These are phyloP conservation scores for Boletus patriciae DNA, from an alignment of 768 basidiomycete species.

Conservation along the genomic window DNA sequence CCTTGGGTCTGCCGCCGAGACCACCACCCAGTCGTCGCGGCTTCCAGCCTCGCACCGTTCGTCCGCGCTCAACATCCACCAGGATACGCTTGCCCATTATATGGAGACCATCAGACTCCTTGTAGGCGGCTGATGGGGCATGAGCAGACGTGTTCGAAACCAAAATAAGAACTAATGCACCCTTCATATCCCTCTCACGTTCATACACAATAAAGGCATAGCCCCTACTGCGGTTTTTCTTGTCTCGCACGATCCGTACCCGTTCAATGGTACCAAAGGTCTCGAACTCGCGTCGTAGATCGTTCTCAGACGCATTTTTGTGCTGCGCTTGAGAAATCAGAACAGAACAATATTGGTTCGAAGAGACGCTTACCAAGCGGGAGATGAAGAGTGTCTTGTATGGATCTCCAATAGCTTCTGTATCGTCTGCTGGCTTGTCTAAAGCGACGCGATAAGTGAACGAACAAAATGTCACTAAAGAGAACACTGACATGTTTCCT, in stretches of 20 bases:
- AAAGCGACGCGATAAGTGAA: conserved; percentile 12
- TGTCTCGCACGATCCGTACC: conserved; percentile 89
- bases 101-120: conserved; percentile 95
- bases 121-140: conserved; percentile 75
- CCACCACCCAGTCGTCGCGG: conserved; percentile 96
- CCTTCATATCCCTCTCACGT: conserved; percentile 99
- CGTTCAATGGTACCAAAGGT: conserved; percentile 93
- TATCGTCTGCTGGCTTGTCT: conserved; percentile 94
- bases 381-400: conserved; percentile 99
- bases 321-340: conserved; percentile 53
- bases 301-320: conserved; percentile 87
- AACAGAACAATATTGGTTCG: not conserved
- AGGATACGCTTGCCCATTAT: conserved; percentile 95
- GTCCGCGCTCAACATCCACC: conserved; percentile 96
- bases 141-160: conserved; percentile 19
- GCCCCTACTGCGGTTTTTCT: conserved; percentile 82
- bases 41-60: conserved; percentile 98
- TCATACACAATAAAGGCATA: conserved; percentile 99
- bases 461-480: not conserved
- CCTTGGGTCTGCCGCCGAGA: conserved; percentile 96
- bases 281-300: conserved; percentile 94
- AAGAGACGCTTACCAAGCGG: conserved; percentile 60
- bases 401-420: conserved; percentile 91
- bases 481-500: conserved; percentile 75
- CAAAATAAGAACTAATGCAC: conserved; percentile 40